A percentile compares a stretch with the other conserved stretches of the same genome.
phyloP scores from a whole-genome alignment of 2,329 filamentous ascomycete species.

The Colletotrichum siamense region DNA sequence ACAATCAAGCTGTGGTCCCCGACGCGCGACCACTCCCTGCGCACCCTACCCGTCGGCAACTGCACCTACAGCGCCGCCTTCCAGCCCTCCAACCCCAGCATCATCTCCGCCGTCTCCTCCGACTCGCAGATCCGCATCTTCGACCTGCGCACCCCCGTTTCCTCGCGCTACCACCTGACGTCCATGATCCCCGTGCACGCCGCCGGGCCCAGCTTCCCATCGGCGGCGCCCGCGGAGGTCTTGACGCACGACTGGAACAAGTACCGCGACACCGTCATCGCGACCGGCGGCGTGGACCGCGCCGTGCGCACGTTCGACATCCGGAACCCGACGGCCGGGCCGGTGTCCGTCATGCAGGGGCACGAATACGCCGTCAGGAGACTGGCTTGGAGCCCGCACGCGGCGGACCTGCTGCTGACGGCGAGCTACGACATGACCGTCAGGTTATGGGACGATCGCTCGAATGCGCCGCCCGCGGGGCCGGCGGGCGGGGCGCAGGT shows the following conservation, averaged over 20 bases:
- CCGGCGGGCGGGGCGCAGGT: constrained; percentile 45
- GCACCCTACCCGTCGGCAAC: constrained; percentile 87
- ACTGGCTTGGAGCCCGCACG: constrained; percentile 90
- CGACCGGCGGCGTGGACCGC: constrained; percentile 88
- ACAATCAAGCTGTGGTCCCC: constrained; percentile 98
- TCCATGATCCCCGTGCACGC: constrained; percentile 84
- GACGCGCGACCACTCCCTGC: constrained; percentile 72
- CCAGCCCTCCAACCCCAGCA: constrained; percentile 83
- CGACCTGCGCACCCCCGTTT: constrained; percentile 86
- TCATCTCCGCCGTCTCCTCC: constrained; percentile 86
- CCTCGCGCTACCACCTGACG: constrained; percentile 86
- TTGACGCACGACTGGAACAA: constrained; percentile 99
- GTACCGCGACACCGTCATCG: constrained; percentile 84
- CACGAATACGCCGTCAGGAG: constrained; percentile 91
- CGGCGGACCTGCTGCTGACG: constrained; percentile 84
- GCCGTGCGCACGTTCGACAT: constrained; percentile 91
- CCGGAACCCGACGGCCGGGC: constrained; percentile 74
- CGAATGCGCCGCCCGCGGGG: constrained; percentile 42
- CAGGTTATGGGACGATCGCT: constrained; percentile 86
- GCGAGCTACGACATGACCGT: constrained; percentile 99
- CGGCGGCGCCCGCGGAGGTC: constrained; percentile 70
- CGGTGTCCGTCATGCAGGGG: constrained; percentile 76
- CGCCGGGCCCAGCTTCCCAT: constrained; percentile 54
- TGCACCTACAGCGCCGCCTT: constrained; percentile 96
- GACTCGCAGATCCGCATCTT: constrained; percentile 91